A percentile compares a stretch with the other conserved stretches of the same genome.
These are phyloP conservation scores for Colletotrichum eremochloae DNA, from an alignment of 2,329 filamentous ascomycete genomes.

Conservation along the genomic window DNA sequence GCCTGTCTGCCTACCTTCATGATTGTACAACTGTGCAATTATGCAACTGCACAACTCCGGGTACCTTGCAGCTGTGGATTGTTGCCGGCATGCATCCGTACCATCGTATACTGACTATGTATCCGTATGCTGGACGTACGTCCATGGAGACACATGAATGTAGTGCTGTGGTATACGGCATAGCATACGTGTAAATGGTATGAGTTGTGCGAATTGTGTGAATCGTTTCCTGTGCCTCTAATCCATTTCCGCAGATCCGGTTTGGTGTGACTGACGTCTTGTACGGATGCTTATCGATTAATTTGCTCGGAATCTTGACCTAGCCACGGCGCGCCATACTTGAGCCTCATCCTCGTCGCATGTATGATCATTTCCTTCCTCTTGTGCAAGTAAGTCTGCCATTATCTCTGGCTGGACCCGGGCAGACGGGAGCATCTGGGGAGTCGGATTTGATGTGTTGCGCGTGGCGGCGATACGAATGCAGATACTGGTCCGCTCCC, in stretches of 20 bases:
- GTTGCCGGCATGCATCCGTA: background rate
- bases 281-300: constrained; percentile 13
- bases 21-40: constrained; percentile 13
- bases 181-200: background rate
- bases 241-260: background rate
- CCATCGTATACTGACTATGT: background rate
- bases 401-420: too few species aligned
- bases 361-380: too few species aligned
- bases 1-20: background rate
- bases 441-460: constrained; percentile 1
- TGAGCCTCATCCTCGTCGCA: constrained; percentile 4
- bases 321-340: constrained; percentile 5
- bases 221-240: background rate
- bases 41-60: constrained; percentile 24
- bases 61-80: constrained; percentile 34
- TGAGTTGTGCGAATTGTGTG: too few species aligned
- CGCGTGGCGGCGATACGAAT: background rate
- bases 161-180: background rate
- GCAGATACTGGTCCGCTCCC: constrained; percentile 2
- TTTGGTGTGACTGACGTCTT: background rate
- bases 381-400: too few species aligned
- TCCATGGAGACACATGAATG: too few species aligned
- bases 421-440: too few species aligned
- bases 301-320: background rate
- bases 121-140: background rate